Evolutionary conservation across 2,329 filamentous ascomycete species (phyloP).

Genomic region (Phaeosphaeria sp.): DNA sequence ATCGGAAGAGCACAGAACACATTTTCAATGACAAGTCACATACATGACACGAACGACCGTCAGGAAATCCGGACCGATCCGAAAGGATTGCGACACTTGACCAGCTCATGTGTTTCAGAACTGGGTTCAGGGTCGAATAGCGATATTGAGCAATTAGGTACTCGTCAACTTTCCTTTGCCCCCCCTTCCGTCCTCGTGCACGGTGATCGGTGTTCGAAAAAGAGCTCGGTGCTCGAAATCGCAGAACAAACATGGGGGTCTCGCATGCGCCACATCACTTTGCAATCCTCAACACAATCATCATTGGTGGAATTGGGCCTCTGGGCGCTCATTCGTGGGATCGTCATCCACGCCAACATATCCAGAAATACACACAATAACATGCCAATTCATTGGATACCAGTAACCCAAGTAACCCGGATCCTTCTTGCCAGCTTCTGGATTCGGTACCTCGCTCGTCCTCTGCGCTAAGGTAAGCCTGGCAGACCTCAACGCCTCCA

Average conservation of each 20-base stretch:
- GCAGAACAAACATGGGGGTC: not conserved
- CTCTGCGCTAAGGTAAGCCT: not conserved
- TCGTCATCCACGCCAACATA: not conserved
- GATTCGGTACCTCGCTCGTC: not conserved
- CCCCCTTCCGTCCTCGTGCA: not conserved
- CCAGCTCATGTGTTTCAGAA: not conserved
- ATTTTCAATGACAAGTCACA: not conserved
- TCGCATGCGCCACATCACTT: not conserved
- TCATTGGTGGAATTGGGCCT: not conserved
- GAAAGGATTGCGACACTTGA: not conserved
- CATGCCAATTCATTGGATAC: not conserved
- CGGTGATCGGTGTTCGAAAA: not conserved
- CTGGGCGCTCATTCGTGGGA: not conserved
- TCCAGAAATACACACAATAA: not conserved
- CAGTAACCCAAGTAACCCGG: not conserved
- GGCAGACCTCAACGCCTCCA: not conserved
- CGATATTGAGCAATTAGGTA: not conserved
- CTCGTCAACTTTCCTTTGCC: not conserved
- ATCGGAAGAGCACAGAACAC: not conserved
- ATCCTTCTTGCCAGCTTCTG: not conserved
- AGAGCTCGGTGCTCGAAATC: not conserved
- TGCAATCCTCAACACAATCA: not conserved
- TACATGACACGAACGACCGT: not conserved
- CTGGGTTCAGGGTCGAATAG: not conserved
- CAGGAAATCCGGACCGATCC: slow-evolving; percentile 1